phyloP scores from a whole-genome alignment of 768 basidiomycete species.

The Dioszegia crocea region DNA sequence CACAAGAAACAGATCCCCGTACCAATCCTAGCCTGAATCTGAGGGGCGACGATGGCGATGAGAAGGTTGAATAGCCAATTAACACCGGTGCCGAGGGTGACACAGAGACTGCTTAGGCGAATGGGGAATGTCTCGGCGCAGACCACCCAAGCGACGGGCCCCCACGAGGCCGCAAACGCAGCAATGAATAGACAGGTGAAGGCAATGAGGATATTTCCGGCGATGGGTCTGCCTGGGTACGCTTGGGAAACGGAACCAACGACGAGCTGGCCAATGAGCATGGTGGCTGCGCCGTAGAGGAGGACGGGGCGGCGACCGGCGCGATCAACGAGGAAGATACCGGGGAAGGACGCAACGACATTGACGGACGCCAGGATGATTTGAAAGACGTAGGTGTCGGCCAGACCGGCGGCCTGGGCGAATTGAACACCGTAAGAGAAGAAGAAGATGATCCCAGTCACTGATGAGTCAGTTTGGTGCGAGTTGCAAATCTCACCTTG shows the following conservation, averaged over 20 bases:
- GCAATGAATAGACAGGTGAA: constrained; percentile 50
- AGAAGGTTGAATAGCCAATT: constrained; percentile 48
- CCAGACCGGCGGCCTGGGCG: constrained; percentile 47
- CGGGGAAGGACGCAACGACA: constrained; percentile 67
- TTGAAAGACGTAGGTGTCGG: constrained; percentile 61
- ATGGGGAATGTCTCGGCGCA: constrained; percentile 50
- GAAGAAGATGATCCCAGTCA: constrained; percentile 57
- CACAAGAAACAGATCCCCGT: constrained; percentile 46
- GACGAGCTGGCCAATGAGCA: constrained; percentile 78
- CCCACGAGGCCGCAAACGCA: constrained; percentile 45
- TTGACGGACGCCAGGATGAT: constrained; percentile 53
- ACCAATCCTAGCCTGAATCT: constrained; percentile 46
- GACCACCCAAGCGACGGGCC: constrained; percentile 49
- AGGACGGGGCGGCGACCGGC: constrained; percentile 76
- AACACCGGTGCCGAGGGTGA: constrained; percentile 48
- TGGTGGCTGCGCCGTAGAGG: constrained; percentile 68
- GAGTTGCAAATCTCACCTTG: constrained; percentile 47
- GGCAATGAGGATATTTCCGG: constrained; percentile 49
- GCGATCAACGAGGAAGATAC: constrained; percentile 71
- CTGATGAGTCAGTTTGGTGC: constrained; percentile 26
- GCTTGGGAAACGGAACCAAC: constrained; percentile 47
- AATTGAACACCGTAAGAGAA: constrained; percentile 45
- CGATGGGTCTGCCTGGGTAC: constrained; percentile 34
- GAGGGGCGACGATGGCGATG: constrained; percentile 50
- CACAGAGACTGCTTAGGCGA: constrained; percentile 46